Evolutionary conservation across 73 alveolate species (phyloP).

Genomic region (Paramecium octaurelia): DNA sequence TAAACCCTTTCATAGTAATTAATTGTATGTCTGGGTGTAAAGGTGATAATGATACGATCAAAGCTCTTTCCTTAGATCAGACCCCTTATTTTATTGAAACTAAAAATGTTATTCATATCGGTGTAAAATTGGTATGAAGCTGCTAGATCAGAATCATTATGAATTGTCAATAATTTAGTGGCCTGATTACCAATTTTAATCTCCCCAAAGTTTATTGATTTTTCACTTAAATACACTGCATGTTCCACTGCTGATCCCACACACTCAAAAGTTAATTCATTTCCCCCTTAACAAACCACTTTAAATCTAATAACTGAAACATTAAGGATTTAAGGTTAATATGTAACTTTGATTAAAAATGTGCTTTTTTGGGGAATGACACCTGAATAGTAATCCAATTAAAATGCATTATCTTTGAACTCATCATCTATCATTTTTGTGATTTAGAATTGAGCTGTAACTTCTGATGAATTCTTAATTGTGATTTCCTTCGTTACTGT

Average conservation of each 20-base stretch:
- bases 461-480: slow-evolving; percentile 85
- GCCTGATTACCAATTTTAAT: slow-evolving; percentile 87
- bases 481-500: slow-evolving; percentile 82
- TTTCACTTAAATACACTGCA: slow-evolving; percentile 79
- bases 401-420: slow-evolving; percentile 87
- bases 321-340: slow-evolving; percentile 84
- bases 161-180: slow-evolving; percentile 89
- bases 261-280: slow-evolving; percentile 83
- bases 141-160: slow-evolving; percentile 91
- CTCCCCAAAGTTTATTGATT: slow-evolving; percentile 93
- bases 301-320: slow-evolving; percentile 87
- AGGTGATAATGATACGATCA: slow-evolving; percentile 87
- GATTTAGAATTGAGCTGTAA: slow-evolving; percentile 83
- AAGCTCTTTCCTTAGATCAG: slow-evolving; percentile 79
- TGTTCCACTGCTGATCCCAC: slow-evolving; percentile 90
- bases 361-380: slow-evolving; percentile 91
- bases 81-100: slow-evolving; percentile 88
- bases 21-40: slow-evolving; percentile 90
- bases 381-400: slow-evolving; percentile 82
- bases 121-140: slow-evolving; percentile 84
- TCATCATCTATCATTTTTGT: slow-evolving; percentile 89
- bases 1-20: slow-evolving; percentile 94
- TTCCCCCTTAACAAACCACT: slow-evolving; percentile 89
- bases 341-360: slow-evolving; percentile 85
- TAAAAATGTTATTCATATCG: slow-evolving; percentile 82